Evolutionary conservation across 768 basidiomycete genomes (phyloP).

Genomic region (Psilocybe azurescens): DNA sequence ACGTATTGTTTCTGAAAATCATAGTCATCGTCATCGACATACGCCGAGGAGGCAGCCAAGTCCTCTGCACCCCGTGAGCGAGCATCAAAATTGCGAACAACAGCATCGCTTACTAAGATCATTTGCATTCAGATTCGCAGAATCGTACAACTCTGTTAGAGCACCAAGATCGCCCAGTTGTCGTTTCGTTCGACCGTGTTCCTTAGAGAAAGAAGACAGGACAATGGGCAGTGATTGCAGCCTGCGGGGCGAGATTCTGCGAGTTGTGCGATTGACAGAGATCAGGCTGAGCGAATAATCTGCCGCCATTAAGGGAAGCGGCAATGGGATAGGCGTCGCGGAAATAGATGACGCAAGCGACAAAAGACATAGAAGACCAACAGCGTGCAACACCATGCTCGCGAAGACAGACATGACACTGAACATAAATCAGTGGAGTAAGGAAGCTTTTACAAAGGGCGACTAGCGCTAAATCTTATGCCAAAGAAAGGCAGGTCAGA

Average conservation of each 20-base stretch:
- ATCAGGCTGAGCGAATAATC: slow-evolving; percentile 33
- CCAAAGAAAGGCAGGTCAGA: slow-evolving; percentile 11
- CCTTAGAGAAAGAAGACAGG: neutral
- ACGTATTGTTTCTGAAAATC: slow-evolving; percentile 44
- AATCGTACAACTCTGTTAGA: neutral
- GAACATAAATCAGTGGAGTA: slow-evolving; percentile 28
- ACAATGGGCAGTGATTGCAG: slow-evolving; percentile 2
- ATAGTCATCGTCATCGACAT: slow-evolving; percentile 29
- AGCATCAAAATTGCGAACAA: slow-evolving; percentile 4
- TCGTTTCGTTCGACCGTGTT: neutral
- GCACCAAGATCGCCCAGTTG: neutral
- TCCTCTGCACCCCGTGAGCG: slow-evolving; percentile 28
- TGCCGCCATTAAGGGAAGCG: slow-evolving; percentile 33
- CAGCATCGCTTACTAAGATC: slow-evolving; percentile 35
- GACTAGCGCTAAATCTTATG: slow-evolving; percentile 23
- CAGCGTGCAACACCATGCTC: slow-evolving; percentile 44
- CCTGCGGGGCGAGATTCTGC: slow-evolving; percentile 8
- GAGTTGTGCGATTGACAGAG: slow-evolving; percentile 24
- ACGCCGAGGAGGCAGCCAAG: slow-evolving; percentile 38
- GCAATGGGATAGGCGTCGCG: slow-evolving; percentile 45
- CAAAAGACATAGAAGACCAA: slow-evolving; percentile 40
- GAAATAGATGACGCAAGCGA: slow-evolving; percentile 30
- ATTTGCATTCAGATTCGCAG: slow-evolving; percentile 18
- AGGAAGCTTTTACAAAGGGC: slow-evolving; percentile 13
- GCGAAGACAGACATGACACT: slow-evolving; percentile 31